phyloP scores from a whole-genome alignment of 352 stramenopile genomes.

The Globisporangium megalacanthum region DNA sequence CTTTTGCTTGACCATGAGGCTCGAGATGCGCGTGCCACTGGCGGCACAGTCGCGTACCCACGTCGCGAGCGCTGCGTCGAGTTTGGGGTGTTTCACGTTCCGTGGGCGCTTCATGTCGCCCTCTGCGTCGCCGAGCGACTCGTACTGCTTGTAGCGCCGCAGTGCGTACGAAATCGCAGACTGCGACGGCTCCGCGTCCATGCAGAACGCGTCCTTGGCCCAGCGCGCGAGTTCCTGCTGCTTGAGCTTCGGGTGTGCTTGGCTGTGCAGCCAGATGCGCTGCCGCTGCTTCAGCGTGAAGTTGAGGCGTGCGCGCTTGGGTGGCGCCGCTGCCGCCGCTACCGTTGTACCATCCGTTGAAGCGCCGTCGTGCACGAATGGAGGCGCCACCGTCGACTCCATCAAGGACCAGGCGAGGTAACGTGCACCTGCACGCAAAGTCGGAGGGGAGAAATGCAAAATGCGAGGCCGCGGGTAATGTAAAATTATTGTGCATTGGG shows the following conservation, averaged over 20 bases:
- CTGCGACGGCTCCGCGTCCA: conserved; percentile 16
- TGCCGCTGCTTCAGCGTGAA: conserved; percentile 16
- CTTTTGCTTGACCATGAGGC: conserved; percentile 16
- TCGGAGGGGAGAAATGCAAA: no score
- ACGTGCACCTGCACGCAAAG: no score
- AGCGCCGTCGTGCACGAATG: no score
- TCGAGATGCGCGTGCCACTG: conserved; percentile 13
- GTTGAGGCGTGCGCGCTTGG: conserved; percentile 15
- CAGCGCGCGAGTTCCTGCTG: conserved; percentile 17
- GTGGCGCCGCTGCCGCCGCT: neutral
- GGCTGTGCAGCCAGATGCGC: conserved; percentile 12
- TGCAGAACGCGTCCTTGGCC: conserved; percentile 13
- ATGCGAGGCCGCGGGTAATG: no score
- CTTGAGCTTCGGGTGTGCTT: conserved; percentile 18
- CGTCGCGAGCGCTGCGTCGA: conserved; percentile 15
- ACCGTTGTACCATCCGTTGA: neutral
- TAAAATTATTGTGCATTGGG: no score
- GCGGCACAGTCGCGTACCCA: conserved; percentile 11
- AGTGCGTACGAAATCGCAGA: conserved; percentile 19
- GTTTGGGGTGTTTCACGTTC: conserved; percentile 14
- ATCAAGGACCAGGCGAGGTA: no score
- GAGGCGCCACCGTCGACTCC: no score
- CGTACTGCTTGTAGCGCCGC: conserved; percentile 13
- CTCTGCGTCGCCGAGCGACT: conserved; percentile 9
- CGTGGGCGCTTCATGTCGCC: conserved; percentile 13